Evolutionary conservation across 2,329 filamentous ascomycete genomes (phyloP).

Genomic region (Diplodia intermedia): DNA sequence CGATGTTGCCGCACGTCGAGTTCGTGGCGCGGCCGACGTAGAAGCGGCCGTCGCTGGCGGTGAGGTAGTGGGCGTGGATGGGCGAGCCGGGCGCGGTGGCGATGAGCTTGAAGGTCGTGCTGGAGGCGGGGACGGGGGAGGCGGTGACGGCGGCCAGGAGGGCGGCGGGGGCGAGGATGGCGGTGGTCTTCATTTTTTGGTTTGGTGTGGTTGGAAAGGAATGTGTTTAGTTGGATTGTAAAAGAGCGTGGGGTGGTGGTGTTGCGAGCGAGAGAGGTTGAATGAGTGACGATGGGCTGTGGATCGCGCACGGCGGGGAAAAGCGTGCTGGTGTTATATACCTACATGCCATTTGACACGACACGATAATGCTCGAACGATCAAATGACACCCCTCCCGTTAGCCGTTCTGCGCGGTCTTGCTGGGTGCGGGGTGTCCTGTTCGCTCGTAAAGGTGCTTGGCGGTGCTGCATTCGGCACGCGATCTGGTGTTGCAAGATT

Average conservation of each 20-base stretch:
- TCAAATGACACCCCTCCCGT: not conserved
- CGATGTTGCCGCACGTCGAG: slow-evolving; percentile 15
- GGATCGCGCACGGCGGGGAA: not conserved
- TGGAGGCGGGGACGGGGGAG: not conserved
- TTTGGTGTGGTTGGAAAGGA: not conserved
- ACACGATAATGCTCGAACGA: not conserved
- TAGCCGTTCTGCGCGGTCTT: not conserved
- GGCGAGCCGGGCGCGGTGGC: not conserved
- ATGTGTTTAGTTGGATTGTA: not conserved
- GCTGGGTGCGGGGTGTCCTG: not conserved
- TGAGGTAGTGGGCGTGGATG: not conserved
- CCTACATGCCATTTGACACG: not conserved
- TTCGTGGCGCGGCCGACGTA: not conserved
- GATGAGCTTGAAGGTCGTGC: not conserved
- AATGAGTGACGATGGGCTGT: not conserved
- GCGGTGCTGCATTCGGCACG: not conserved
- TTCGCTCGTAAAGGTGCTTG: not conserved
- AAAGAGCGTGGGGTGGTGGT: not conserved
- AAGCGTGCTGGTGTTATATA: not conserved
- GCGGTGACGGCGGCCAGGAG: not conserved
- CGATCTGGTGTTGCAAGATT: not conserved
- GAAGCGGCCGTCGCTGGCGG: not conserved
- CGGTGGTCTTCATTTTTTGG: slow-evolving; percentile 1
- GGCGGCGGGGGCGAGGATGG: not conserved
- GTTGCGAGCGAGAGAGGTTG: not conserved